These are phyloP conservation scores for Poa pratensis DNA, from an alignment of 176 grass and related monocot species.

Conservation along the genomic window DNA sequence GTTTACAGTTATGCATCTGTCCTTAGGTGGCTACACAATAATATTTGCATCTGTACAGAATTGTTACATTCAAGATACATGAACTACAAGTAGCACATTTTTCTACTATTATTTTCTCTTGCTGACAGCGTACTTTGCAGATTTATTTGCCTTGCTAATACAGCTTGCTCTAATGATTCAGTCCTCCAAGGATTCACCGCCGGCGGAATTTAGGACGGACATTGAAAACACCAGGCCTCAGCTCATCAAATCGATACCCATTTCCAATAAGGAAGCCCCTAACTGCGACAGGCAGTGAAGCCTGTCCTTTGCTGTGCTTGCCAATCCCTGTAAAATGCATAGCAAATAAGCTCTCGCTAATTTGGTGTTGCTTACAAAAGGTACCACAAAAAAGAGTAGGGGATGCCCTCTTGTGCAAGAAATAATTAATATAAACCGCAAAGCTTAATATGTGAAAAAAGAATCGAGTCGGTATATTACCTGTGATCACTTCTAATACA, in stretches of 20 bases:
- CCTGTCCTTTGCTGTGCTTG: slow-evolving; percentile 88
- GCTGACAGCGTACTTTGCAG: background rate
- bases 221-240: slow-evolving; percentile 68
- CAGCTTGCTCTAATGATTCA: background rate
- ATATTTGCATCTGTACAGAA: background rate
- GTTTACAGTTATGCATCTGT: background rate
- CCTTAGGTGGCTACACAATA: background rate
- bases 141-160: background rate
- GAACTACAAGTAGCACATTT: no score
- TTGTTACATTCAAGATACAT: slow-evolving; percentile 18
- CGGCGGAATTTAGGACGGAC: slow-evolving; percentile 77
- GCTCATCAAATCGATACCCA: slow-evolving; percentile 82
- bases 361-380: slow-evolving; percentile 8
- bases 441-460: slow-evolving; percentile 24
- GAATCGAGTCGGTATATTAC: slow-evolving; percentile 39
- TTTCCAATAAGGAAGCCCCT: slow-evolving; percentile 83
- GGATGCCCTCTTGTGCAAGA: background rate
- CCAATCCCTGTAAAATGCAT: slow-evolving; percentile 70
- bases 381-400: background rate
- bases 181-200: slow-evolving; percentile 28
- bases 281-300: slow-evolving; percentile 72
- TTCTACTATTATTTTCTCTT: background rate
- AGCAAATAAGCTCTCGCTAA: slow-evolving; percentile 15
- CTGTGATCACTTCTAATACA: slow-evolving; percentile 81
- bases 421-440: slow-evolving; percentile 14